Evolutionary conservation across 1,139 yeast species (phyloP).

Genomic region (Lodderomyces metapsilosis): DNA sequence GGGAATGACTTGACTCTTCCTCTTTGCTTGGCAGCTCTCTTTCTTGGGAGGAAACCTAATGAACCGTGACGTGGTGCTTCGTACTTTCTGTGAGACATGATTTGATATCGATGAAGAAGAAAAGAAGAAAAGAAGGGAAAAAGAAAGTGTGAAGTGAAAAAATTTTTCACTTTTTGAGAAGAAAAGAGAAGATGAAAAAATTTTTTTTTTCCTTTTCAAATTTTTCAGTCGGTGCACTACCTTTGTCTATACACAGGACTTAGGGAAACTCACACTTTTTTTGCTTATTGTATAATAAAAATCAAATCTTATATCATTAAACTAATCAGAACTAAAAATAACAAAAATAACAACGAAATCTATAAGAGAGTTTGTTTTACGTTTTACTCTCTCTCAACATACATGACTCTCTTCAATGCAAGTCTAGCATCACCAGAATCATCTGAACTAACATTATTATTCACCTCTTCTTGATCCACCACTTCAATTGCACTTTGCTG

Average conservation of each 20-base stretch:
- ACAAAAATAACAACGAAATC: conserved; percentile 3
- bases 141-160: conserved; percentile 11
- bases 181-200: conserved; percentile 9
- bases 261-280: not conserved
- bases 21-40: conserved; percentile 98
- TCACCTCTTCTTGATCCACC: not conserved
- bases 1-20: conserved; percentile 99
- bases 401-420: conserved; percentile 41
- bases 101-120: conserved; percentile 20
- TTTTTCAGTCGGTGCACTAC: conserved; percentile 9
- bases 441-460: conserved; percentile 14
- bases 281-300: too few relatives aligned
- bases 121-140: conserved; percentile 23
- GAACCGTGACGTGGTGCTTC: conserved; percentile 99
- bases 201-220: not conserved
- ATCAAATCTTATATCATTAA: too few relatives aligned
- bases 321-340: conserved; percentile 3
- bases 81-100: conserved; percentile 99
- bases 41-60: conserved; percentile 99
- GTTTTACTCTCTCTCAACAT: conserved; percentile 21
- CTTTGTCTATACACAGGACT: conserved; percentile 8
- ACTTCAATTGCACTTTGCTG: not conserved
- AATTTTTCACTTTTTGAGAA: conserved; percentile 6
- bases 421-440: conserved; percentile 44
- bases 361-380: too few relatives aligned